Evolutionary conservation across 75 land plant species (phyloP).

Genomic region (Sequoia sempervirens): DNA sequence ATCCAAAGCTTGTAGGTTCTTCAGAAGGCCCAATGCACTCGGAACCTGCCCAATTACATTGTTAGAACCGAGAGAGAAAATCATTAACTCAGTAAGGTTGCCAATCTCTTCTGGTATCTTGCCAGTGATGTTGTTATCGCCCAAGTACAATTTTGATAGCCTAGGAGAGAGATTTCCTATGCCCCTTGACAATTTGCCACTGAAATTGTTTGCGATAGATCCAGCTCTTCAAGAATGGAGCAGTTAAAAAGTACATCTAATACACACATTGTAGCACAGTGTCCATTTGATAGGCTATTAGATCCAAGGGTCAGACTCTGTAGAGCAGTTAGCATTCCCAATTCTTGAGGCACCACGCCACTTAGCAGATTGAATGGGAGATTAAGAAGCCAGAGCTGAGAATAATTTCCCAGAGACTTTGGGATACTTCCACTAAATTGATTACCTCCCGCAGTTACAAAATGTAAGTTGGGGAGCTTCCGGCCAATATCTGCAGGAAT

Average conservation of each 20-base stretch:
- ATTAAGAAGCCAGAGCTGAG: neutral
- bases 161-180: slow-evolving; percentile 19
- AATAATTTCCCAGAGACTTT: slow-evolving; percentile 11
- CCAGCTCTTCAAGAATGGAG: neutral
- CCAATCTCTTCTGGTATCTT: too few species aligned
- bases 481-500: too few species aligned
- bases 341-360: neutral
- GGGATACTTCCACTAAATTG: slow-evolving; percentile 7
- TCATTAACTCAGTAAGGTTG: too few species aligned
- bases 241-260: slow-evolving; percentile 33
- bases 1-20: neutral
- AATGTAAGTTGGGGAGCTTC: too few species aligned
- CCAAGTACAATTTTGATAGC: too few species aligned
- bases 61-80: too few species aligned
- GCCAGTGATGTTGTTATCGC: too few species aligned
- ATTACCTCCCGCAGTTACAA: too few species aligned
- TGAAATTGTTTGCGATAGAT: slow-evolving; percentile 17
- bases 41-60: too few species aligned
- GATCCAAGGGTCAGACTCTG: too few species aligned
- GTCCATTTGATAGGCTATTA: too few species aligned
- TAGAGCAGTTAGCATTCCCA: neutral
- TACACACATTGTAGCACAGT: neutral
- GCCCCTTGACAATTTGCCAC: slow-evolving; percentile 11
- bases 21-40: too few species aligned
- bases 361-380: slow-evolving; percentile 13